Evolutionary conservation across 73 alveolate genomes (phyloP).

Genomic region (Paramecium primaurelia): DNA sequence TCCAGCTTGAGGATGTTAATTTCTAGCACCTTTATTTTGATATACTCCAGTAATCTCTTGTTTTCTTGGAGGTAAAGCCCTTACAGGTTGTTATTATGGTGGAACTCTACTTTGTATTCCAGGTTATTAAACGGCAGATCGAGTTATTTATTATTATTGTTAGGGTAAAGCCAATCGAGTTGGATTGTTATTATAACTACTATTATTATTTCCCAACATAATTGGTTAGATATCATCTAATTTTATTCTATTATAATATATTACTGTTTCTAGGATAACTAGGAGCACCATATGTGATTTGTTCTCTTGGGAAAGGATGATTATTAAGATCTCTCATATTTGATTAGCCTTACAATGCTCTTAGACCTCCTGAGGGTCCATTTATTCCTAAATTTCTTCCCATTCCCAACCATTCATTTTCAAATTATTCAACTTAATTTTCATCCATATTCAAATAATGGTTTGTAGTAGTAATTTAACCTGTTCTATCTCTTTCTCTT

Average conservation of each 20-base stretch:
- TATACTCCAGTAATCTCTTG: slow-evolving; percentile 29
- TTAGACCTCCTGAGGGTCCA: neutral
- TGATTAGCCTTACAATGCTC: neutral
- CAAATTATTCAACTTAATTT: slow-evolving; percentile 38
- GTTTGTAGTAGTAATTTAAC: slow-evolving; percentile 13
- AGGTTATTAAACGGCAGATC: neutral
- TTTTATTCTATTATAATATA: neutral
- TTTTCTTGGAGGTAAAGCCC: neutral
- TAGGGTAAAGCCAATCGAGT: neutral
- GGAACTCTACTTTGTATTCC: neutral
- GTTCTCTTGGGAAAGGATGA: slow-evolving; percentile 6
- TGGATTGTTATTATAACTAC: neutral
- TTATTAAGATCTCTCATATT: neutral
- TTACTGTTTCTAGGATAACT: neutral
- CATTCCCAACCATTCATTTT: slow-evolving; percentile 52
- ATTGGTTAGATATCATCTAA: slow-evolving; percentile 28
- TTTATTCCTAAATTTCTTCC: slow-evolving; percentile 1
- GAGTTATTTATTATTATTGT: neutral
- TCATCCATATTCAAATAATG: slow-evolving; percentile 36
- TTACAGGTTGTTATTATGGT: neutral
- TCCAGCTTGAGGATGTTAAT: slow-evolving; percentile 40
- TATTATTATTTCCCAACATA: neutral
- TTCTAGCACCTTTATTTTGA: slow-evolving; percentile 17
- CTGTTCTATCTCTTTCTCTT: slow-evolving; percentile 33
- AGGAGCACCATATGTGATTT: neutral